Percentiles rank a stretch among this genome's conserved stretches.
phyloP scores from a whole-genome alignment of 306 rosid genomes.

The Lotus japonicus region DNA sequence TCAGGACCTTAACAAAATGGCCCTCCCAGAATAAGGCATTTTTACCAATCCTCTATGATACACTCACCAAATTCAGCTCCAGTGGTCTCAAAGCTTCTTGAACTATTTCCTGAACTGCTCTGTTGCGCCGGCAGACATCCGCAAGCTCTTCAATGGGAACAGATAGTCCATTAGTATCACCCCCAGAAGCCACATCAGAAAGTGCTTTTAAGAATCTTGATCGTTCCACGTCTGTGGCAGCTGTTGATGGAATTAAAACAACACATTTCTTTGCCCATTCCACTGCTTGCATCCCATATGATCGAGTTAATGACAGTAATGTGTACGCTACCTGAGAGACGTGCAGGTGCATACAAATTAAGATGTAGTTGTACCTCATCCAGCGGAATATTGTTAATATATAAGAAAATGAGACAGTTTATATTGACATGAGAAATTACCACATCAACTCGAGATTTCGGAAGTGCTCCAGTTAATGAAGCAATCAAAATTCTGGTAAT shows the following conservation, averaged over 20 bases:
- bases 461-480: slow-evolving; percentile 87
- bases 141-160: slow-evolving; percentile 77
- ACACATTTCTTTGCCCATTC: slow-evolving; percentile 84
- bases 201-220: slow-evolving; percentile 75
- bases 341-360: not conserved
- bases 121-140: slow-evolving; percentile 89
- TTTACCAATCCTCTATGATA: slow-evolving; percentile 45
- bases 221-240: slow-evolving; percentile 78
- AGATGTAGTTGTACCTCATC: not conserved
- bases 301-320: slow-evolving; percentile 62
- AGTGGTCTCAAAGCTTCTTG: slow-evolving; percentile 96
- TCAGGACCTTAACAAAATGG: slow-evolving; percentile 80
- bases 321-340: slow-evolving; percentile 73
- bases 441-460: slow-evolving; percentile 85
- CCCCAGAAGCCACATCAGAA: slow-evolving; percentile 80
- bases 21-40: slow-evolving; percentile 33
- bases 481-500: slow-evolving; percentile 85
- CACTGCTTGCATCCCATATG: slow-evolving; percentile 60
- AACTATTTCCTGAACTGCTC: slow-evolving; percentile 95
- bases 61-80: slow-evolving; percentile 58
- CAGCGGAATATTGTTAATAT: not conserved
- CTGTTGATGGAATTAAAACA: slow-evolving; percentile 73
- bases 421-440: slow-evolving; percentile 34
- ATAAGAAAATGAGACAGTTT: not conserved
- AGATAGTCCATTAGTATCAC: slow-evolving; percentile 43